These are phyloP conservation scores for Raffaelea ambrosiae DNA, from an alignment of 2,329 filamentous ascomycete genomes.

Conservation along the genomic window DNA sequence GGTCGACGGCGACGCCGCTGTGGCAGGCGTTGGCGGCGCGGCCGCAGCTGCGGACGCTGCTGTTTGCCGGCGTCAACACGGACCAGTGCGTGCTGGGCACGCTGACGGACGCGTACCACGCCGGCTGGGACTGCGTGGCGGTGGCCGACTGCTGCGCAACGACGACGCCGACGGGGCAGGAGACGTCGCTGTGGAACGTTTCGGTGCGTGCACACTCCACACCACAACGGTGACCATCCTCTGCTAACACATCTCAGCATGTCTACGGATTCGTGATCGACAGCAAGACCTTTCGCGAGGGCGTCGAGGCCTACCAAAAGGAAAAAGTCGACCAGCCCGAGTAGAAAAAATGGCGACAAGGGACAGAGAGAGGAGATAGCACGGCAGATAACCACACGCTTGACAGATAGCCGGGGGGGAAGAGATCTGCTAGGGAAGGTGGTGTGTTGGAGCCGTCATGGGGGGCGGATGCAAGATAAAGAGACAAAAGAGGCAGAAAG, in stretches of 20 bases:
- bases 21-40: constrained; percentile 26
- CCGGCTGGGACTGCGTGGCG: constrained; percentile 47
- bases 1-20: constrained; percentile 33
- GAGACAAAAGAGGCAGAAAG: too few relatives aligned
- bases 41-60: constrained; percentile 34
- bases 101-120: constrained; percentile 44
- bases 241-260: constrained; percentile 4
- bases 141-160: constrained; percentile 47
- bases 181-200: constrained; percentile 26
- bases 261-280: constrained; percentile 15
- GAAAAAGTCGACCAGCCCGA: too few relatives aligned
- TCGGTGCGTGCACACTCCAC: constrained; percentile 19
- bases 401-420: too few relatives aligned
- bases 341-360: too few relatives aligned
- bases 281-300: constrained; percentile 10
- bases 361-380: too few relatives aligned
- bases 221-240: too few relatives aligned
- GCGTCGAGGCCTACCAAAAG: constrained; percentile 1
- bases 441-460: too few relatives aligned
- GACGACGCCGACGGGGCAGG: constrained; percentile 28
- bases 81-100: constrained; percentile 53
- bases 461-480: too few relatives aligned
- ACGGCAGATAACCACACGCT: too few relatives aligned
- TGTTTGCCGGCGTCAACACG: constrained; percentile 53
- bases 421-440: too few relatives aligned